Base-by-base conservation (phyloP, 2,329 filamentous ascomycete species). In the Neodidymelliopsis sp. region DNA sequence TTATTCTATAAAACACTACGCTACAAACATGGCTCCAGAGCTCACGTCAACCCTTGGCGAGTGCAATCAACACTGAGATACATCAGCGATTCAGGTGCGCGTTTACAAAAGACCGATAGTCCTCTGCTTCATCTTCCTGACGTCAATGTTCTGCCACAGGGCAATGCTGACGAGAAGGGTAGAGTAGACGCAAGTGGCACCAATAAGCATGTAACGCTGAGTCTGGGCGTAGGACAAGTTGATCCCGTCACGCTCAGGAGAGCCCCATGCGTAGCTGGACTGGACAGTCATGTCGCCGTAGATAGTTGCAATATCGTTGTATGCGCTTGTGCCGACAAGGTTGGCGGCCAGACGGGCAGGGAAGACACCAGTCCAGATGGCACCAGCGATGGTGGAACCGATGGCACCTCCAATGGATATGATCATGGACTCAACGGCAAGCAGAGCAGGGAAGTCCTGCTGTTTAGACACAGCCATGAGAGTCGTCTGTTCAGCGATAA, bases 341-440 rank as follows among this genome's bases (percentile, higher is more conserved):
- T 65, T 59, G 2, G 39, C 45, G 30, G 49, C 59, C 11, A 87
- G 74, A 9, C 78, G 77, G 13, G 74, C 69, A 4, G 79, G 79
- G 59, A 89, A 82, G 1, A 81, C 78, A 51, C 80, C 77, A 0
- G 81, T 83, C 85, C 85, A 89, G 53, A 89, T 83, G 8, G 85
- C 84, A 0, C 79, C 80, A 1, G 85, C 80, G 36, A 89, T 78
- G 6, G 84, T 80, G n/a, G 55, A 65, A 0, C 73, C 73, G 20
- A 75, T 67, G 15, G 71, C 71, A 25, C 63, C 61, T 6, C 73
- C 87, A 51, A 89, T 79, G 49, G 80, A 80, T 54, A 82, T 77
- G 35, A 85, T 81, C 33, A 88, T 80, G 10, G 81, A 77, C 44
- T 86, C 77, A 55, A 88, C 76, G 13, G 67, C 67, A 6, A 70